A percentile compares a stretch with the other conserved stretches of the same genome.
phyloP scores from a whole-genome alignment of 2,329 filamentous ascomycete species.

The Fusarium kyushuense region DNA sequence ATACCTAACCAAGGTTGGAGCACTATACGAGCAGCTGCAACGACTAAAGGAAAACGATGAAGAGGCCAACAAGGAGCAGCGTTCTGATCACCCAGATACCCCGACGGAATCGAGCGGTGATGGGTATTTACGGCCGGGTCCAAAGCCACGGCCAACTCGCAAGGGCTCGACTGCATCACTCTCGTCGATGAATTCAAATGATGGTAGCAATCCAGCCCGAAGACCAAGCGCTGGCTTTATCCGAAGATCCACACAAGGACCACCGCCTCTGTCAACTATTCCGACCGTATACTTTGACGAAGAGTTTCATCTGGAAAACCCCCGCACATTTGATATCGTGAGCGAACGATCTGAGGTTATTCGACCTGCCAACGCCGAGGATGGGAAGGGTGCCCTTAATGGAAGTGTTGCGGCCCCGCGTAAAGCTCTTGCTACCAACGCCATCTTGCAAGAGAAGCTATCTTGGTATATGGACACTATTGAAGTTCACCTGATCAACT shows the following conservation, averaged over 20 bases:
- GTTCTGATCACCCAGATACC: conserved; percentile 59
- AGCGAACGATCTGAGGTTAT: conserved; percentile 98
- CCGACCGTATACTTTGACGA: conserved; percentile 95
- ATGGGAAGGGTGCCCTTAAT: conserved; percentile 68
- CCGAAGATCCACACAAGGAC: conserved; percentile 74
- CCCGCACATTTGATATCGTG: conserved; percentile 94
- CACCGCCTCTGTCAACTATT: conserved; percentile 90
- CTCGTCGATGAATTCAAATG: conserved; percentile 63
- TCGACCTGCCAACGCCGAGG: conserved; percentile 69
- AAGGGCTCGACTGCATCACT: conserved; percentile 59
- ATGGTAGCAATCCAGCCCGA: conserved; percentile 57
- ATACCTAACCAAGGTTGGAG: conserved; percentile 87
- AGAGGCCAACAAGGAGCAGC: conserved; percentile 63
- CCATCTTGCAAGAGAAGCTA: conserved; percentile 96
- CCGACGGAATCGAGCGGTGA: conserved; percentile 54
- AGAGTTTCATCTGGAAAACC: conserved; percentile 94
- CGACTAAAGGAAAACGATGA: conserved; percentile 83
- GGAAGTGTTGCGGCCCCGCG: conserved; percentile 70
- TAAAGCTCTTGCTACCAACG: conserved; percentile 94
- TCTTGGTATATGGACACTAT: conserved; percentile 99
- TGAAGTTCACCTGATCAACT: conserved; percentile 95
- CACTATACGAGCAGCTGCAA: conserved; percentile 88
- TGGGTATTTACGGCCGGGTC: conserved; percentile 60
- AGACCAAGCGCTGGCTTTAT: conserved; percentile 62
- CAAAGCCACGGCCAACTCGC: conserved; percentile 46